These are phyloP conservation scores for Populus hybrid DNA, from an alignment of 441 rosid genomes.

Conservation along the genomic window DNA sequence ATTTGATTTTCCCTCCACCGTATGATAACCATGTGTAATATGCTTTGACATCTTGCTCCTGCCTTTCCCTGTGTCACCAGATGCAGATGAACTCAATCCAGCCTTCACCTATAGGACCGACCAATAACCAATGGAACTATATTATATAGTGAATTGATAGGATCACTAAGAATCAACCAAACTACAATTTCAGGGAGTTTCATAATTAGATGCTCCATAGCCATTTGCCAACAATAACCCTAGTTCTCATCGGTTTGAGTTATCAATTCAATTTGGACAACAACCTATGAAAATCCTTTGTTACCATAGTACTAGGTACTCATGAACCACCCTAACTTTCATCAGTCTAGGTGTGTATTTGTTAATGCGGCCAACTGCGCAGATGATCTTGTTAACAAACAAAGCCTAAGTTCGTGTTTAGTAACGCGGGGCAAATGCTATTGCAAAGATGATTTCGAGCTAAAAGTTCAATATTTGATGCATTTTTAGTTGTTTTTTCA, in stretches of 20 bases:
- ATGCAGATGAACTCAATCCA: background rate
- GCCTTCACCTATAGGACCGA: background rate
- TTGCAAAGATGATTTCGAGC: no score
- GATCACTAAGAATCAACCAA: background rate
- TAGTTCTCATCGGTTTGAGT: no score
- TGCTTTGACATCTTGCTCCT: conserved; percentile 10
- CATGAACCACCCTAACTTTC: no score
- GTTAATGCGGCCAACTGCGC: no score
- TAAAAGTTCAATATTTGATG: background rate
- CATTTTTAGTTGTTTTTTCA: background rate
- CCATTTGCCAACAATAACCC: no score
- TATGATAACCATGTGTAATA: conserved; percentile 56
- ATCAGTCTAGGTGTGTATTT: no score
- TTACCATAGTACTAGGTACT: no score
- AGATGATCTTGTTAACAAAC: no score
- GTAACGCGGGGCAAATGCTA: background rate
- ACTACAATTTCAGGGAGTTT: no score
- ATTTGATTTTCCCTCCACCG: conserved; percentile 65
- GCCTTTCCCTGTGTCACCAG: conserved; percentile 2
- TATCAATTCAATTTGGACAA: no score
- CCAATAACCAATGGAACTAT: background rate
- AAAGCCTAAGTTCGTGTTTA: no score
- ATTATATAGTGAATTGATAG: background rate
- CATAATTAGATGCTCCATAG: background rate
- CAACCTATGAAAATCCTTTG: no score